Evolutionary conservation across 257 asterid genomes (phyloP).

Genomic region (Gentiana macrophylla): DNA sequence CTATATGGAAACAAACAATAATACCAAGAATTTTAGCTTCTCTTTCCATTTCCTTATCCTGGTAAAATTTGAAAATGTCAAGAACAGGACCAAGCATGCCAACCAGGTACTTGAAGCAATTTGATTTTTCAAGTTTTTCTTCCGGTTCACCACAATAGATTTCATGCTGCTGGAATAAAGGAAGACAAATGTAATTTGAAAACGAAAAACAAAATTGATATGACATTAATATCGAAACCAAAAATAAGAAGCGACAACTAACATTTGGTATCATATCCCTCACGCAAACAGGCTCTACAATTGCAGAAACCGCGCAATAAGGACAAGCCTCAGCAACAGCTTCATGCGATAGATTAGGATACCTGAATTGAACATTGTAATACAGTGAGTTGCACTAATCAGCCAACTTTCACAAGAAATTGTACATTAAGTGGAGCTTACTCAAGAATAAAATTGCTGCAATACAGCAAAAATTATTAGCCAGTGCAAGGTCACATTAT

Average conservation of each 20-base stretch:
- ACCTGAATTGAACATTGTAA: slow-evolving; percentile 28
- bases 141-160: slow-evolving; percentile 26
- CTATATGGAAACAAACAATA: neutral
- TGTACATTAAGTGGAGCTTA: too few relatives aligned
- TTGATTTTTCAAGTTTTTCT: slow-evolving; percentile 11
- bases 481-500: too few relatives aligned
- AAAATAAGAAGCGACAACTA: neutral
- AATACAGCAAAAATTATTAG: too few relatives aligned
- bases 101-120: slow-evolving; percentile 22
- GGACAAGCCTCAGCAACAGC: slow-evolving; percentile 41
- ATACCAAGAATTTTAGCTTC: slow-evolving; percentile 51
- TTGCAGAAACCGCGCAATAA: slow-evolving; percentile 46
- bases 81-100: slow-evolving; percentile 28
- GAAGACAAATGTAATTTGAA: slow-evolving; percentile 1
- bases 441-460: too few relatives aligned
- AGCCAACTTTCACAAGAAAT: neutral
- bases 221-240: neutral
- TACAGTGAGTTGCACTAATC: neutral
- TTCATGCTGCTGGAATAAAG: slow-evolving; percentile 25
- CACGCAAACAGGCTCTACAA: slow-evolving; percentile 53
- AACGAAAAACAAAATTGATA: neutral
- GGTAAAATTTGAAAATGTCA: slow-evolving; percentile 26
- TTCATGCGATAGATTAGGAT: slow-evolving; percentile 39
- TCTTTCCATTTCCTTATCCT: slow-evolving; percentile 28
- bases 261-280: slow-evolving; percentile 22